phyloP scores from a whole-genome alignment of 305 asterid genomes.

The Petunia hybrid region DNA sequence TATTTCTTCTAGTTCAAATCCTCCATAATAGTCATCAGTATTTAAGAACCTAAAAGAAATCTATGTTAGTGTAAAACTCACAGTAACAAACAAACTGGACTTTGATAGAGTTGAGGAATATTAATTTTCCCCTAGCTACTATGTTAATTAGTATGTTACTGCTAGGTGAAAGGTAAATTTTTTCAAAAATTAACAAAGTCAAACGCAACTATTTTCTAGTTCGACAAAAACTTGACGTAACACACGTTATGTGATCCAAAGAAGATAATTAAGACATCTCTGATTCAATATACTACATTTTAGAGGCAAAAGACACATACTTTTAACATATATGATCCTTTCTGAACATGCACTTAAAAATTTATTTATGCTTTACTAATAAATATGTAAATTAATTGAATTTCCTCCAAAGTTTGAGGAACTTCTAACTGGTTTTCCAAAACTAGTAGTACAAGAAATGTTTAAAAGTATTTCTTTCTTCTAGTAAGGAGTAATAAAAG shows the following conservation, averaged over 20 bases:
- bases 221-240: not conserved
- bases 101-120: not conserved
- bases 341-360: not conserved
- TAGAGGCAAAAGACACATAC: too few relatives aligned
- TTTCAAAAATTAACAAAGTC: too few relatives aligned
- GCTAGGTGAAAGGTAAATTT: not conserved
- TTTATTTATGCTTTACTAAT: not conserved
- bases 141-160: not conserved
- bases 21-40: constrained; percentile 69
- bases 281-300: too few relatives aligned
- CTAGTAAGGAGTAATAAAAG: not conserved
- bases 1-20: constrained; percentile 68
- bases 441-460: not conserved
- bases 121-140: not conserved
- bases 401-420: not conserved
- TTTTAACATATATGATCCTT: not conserved
- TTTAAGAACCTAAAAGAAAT: constrained; percentile 56
- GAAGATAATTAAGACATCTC: not conserved
- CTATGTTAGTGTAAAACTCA: not conserved
- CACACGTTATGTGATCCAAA: not conserved
- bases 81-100: not conserved
- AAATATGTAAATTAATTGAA: too few relatives aligned
- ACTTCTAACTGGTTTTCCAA: not conserved
- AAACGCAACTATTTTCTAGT: too few relatives aligned
- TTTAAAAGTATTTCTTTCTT: not conserved